A percentile compares a stretch with the other conserved stretches of the same genome.
Conservation (phyloP, 2,329 filamentous ascomycete genomes). For the Beauveria bassiana region DNA sequence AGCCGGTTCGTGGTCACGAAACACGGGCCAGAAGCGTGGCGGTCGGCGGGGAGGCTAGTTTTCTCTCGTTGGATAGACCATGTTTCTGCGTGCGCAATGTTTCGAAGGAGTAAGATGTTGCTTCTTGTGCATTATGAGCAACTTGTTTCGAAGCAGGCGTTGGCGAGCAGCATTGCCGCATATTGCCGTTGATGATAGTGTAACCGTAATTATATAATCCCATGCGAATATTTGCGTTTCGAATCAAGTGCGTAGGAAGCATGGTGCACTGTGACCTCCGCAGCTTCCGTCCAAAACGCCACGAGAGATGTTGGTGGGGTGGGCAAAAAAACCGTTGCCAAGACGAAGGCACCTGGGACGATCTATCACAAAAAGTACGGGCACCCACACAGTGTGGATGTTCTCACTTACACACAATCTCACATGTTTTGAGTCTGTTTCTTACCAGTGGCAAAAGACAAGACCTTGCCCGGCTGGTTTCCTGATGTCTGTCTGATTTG, state of each 20-base stretch:
- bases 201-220: neutral
- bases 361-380: no score
- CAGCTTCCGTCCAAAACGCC: neutral
- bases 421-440: no score
- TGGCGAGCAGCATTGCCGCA: no score
- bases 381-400: no score
- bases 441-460: no score
- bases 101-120: neutral
- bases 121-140: neutral
- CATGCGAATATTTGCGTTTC: neutral
- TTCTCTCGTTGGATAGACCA: slow-evolving; percentile 5
- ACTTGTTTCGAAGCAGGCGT: no score
- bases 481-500: neutral
- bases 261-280: neutral
- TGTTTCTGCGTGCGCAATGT: neutral
- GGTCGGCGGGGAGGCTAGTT: slow-evolving; percentile 12
- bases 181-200: neutral
- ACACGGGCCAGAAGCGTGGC: slow-evolving; percentile 8
- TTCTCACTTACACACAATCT: no score
- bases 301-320: neutral
- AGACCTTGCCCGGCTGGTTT: no score
- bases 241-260: neutral
- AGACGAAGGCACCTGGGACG: no score
- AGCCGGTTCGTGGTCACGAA: slow-evolving; percentile 8
- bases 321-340: no score